Evolutionary conservation across 805 yeast species (phyloP).

Genomic region (Candida bentonensis): DNA sequence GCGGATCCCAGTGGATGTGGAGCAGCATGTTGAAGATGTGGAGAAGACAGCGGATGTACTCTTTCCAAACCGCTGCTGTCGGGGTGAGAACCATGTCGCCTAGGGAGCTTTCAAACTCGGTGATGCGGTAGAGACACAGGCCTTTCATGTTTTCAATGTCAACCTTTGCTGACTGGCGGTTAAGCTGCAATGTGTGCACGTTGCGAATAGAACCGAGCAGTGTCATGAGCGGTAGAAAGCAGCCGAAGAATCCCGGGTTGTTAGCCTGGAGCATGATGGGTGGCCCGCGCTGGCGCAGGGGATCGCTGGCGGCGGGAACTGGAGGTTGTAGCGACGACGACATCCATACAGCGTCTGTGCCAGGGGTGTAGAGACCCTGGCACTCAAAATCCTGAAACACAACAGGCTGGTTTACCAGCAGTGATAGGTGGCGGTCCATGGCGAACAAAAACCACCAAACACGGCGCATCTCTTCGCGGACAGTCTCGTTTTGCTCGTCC

Average conservation of each 20-base stretch:
- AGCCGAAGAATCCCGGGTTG: not conserved
- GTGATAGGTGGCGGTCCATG: not conserved
- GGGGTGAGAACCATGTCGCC: not conserved
- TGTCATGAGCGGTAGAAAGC: not conserved
- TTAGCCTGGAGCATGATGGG: not conserved
- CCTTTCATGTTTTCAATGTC: not conserved
- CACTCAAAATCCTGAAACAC: constrained; percentile 1
- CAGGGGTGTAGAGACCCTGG: not conserved
- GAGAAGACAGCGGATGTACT: not conserved
- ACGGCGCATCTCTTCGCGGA: not conserved
- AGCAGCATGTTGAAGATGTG: not conserved
- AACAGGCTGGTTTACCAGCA: not conserved
- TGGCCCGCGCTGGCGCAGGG: not conserved
- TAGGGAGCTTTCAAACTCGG: not conserved
- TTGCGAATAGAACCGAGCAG: not conserved
- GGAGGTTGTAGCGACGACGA: no score
- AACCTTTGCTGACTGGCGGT: not conserved
- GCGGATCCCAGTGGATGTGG: not conserved
- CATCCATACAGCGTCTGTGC: not conserved
- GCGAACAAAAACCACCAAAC: constrained; percentile 1
- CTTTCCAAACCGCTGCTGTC: not conserved
- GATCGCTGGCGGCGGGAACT: not conserved
- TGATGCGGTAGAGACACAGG: not conserved
- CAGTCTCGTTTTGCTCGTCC: not conserved
- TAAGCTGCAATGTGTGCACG: not conserved